Evolutionary conservation across 2,329 filamentous ascomycete genomes (phyloP), one percentile per base, ranked within the genome.

Genomic region (Calonectria hongkongensis): DNA sequence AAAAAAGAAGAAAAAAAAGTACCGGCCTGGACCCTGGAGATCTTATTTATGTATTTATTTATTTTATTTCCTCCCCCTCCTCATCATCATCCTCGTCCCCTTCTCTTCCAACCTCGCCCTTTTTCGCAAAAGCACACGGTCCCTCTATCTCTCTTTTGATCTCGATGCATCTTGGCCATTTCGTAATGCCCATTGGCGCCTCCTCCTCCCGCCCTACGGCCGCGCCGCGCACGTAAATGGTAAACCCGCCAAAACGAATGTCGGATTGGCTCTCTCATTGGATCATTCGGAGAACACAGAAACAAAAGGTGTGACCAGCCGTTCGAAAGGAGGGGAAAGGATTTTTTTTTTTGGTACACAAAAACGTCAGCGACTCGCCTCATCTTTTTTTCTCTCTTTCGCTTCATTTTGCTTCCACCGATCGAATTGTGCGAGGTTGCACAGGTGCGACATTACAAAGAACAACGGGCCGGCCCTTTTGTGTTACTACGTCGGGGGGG

Each of bases 361-460:
- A 30, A 39, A 54, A 54, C 16, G 50, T 39, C n/a, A 21, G 21
- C n/a, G n/a, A 10, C n/a, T 13, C 45, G 6, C 12, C 33, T 36
- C 5, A 33, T 33, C 9, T 5, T 21, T 21, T 47, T 47, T 33
- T 27, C 41, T 15, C 21, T 25, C 28, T 21, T 16, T 9, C 25
- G 27, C 18, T 39, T 27, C 50, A 36, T 27, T 21, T 47, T 63
- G 58, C 39, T 47, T 63, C 41, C 45, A 21, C 41, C 41, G 27
- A 43, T 8, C 25, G 39, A 12, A 15, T 47, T 63, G 58, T 47
- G 8, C 18, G 33, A 60, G 54, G 18, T 41, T 60, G 30, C 28
- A 16, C 58, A 47, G 41, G 58, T 63, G 41, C 58, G 21, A 66
- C 63, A 54, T 30, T 16, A 48, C 33, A 58, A 58, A 13, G 48